Evolutionary conservation across 257 asterid species (phyloP), one percentile per base, ranked within the genome.

Genomic region (Solanum chilense): DNA sequence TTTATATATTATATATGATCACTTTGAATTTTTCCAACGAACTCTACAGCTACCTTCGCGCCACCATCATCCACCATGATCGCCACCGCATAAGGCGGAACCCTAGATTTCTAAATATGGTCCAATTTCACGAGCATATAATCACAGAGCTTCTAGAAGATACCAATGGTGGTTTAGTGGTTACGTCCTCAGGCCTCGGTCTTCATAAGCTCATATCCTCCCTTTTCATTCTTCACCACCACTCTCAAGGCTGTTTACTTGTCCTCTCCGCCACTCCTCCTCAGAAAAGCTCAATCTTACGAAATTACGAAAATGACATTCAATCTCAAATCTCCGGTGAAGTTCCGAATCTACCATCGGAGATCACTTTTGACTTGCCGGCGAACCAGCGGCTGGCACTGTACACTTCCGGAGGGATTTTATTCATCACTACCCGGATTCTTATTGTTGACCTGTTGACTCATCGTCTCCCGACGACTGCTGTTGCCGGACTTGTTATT

Each of bases 391-490:
- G 99, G 71, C 90, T 95, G 42, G 89, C 97, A 9, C 91, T 97
- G 37, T 97, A 97, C 92, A 85, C 93, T 47, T 92, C 98, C 29
- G 98, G 99, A 9, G 97, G 96, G 13, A 73, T 93, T 47, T 89
- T 90, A 84, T 95, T 95, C 90, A 87, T 97, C 86, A 97, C 99
- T 21, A 83, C 99, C 25, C 94, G 99, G 85, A 97, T 97, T 68
- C 92, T 97, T 77, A 97, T 97, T 86, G 99, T 97, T 44, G 99
- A 97, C 89, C 89, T 97, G 88, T 98, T 97, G 86, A 94, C 96
- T 35, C 93, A 85, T 69, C 96, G 99, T 37, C 89, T 97, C 31
- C 97, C 98, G 5, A 85, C 96, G 31, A 91, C 93, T 58, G 69
- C 94, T 3, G 90, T 97, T 12, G 94, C 99, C 20, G 99, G 99